Conservation (phyloP, 2,329 filamentous ascomycete species). For the Talaromyces albobiverticillius region DNA sequence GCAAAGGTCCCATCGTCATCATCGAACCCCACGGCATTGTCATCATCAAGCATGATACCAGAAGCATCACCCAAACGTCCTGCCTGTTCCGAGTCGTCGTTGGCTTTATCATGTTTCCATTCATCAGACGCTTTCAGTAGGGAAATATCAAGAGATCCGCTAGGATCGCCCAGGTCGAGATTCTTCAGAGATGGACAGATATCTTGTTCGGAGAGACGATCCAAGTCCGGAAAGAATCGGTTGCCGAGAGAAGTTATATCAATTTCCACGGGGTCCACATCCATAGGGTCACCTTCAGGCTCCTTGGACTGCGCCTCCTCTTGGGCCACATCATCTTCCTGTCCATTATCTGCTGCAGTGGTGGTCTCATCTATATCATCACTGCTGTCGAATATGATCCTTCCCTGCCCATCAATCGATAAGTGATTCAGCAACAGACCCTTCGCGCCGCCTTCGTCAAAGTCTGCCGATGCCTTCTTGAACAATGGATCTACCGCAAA, state of each 20-base stretch:
- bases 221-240: conserved; percentile 82
- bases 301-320: conserved; percentile 37
- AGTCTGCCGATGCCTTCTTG: conserved; percentile 97
- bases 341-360: conserved; percentile 32
- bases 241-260: conserved; percentile 71
- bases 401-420: conserved; percentile 86
- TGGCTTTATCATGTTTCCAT: conserved; percentile 68
- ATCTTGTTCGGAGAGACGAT: conserved; percentile 75
- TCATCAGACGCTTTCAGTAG: conserved; percentile 88
- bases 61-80: conserved; percentile 65
- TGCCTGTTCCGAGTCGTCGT: conserved; percentile 40
- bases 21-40: conserved; percentile 78
- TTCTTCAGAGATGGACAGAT: conserved; percentile 93
- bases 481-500: conserved; percentile 97
- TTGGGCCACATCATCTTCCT: conserved; percentile 36
- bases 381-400: conserved; percentile 97
- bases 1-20: conserved; percentile 71
- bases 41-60: conserved; percentile 81
- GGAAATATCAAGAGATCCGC: conserved; percentile 81
- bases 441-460: conserved; percentile 96
- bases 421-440: conserved; percentile 91
- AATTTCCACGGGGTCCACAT: conserved; percentile 65
- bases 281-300: conserved; percentile 52
- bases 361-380: conserved; percentile 68
- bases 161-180: conserved; percentile 85